Conservation (phyloP, 208 protist species). For the Acanthamoeba sp. region DNA sequence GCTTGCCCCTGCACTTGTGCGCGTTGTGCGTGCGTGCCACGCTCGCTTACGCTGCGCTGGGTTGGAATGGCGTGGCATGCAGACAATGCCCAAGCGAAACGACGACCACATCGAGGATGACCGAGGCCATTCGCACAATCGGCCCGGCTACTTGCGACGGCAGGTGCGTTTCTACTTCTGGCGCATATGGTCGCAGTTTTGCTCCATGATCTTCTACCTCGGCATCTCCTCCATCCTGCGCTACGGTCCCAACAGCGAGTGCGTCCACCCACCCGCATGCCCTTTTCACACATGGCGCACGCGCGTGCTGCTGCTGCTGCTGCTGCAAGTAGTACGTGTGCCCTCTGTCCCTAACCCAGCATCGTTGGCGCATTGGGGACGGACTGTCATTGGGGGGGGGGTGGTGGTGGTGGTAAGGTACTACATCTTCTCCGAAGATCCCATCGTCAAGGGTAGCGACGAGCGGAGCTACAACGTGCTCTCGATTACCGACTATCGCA, state of each 20-base stretch:
- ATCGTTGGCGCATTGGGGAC: too few relatives aligned
- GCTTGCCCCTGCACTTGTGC: not conserved
- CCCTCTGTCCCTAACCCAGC: too few relatives aligned
- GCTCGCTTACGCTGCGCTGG: too few relatives aligned
- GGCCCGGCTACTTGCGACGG: slow-evolving; percentile 74
- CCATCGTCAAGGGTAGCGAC: not conserved
- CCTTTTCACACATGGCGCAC: not conserved
- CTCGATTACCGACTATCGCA: not conserved
- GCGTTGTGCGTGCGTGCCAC: not conserved
- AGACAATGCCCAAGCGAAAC: slow-evolving; percentile 54
- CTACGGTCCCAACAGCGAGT: slow-evolving; percentile 73
- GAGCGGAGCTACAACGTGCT: slow-evolving; percentile 57
- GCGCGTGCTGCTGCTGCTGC: too few relatives aligned
- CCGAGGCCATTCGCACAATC: slow-evolving; percentile 77
- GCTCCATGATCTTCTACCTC: slow-evolving; percentile 73
- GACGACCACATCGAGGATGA: slow-evolving; percentile 72
- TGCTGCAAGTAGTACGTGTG: too few relatives aligned
- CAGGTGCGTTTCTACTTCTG: slow-evolving; percentile 78
- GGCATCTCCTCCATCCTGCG: slow-evolving; percentile 71
- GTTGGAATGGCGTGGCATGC: not conserved
- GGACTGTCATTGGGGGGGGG: too few relatives aligned
- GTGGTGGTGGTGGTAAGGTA: too few relatives aligned
- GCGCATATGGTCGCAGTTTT: slow-evolving; percentile 67
- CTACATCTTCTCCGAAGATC: slow-evolving; percentile 48
- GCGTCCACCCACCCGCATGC: not conserved